Evolutionary conservation across 768 basidiomycete genomes (phyloP), one percentile per base, ranked within the genome.

Genomic region (Naganishia vishniacii): DNA sequence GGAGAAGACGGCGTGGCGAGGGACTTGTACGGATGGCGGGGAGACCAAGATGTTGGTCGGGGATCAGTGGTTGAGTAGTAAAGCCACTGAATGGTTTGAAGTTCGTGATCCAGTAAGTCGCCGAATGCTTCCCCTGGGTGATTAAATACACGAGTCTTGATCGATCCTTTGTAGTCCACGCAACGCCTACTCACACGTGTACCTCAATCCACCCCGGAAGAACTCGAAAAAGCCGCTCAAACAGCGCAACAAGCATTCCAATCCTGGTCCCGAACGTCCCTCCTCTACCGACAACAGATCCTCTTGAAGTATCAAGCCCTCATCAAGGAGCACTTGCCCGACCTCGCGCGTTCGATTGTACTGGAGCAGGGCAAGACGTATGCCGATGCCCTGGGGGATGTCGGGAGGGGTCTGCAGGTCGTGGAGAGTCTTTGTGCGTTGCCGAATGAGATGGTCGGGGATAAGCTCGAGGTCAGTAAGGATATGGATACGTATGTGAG

Each of bases 331-430:
- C 85, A 97, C 75, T 83, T 86, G 8, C 90, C 91, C 70, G 87
- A 86, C 53, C 82, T 99, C 61, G 93, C 92, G 0, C 82, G 81
- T 45, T 91, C 87, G 70, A 97, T 97, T 61, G 91, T 93, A 26
- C 79, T 97, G 23, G 93, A 97, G 75, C 94, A 98, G 78, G 94
- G 94, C 16, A 97, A 97, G 80, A 99, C 94, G 0, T 78, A 89
- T 45, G 84, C 88, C 67, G 94, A 99, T 79, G 94, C 94, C 0
- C 90, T 91, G 68, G 94, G 94, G 0, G 94, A 99, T 76, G 83
- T 99, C 40, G 83, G 91, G 13, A 88, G 94, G 28, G 93, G 93
- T 28, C 80, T 94, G 32, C 92, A 97, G 77, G 79, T 80, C 34
- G 79, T 80, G 61, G 80, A 80, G 59, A 68, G 74, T 15, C 87